Conservation (phyloP, 1,284 basidiomycete species). For the Pseudozyma hubeiensis region DNA sequence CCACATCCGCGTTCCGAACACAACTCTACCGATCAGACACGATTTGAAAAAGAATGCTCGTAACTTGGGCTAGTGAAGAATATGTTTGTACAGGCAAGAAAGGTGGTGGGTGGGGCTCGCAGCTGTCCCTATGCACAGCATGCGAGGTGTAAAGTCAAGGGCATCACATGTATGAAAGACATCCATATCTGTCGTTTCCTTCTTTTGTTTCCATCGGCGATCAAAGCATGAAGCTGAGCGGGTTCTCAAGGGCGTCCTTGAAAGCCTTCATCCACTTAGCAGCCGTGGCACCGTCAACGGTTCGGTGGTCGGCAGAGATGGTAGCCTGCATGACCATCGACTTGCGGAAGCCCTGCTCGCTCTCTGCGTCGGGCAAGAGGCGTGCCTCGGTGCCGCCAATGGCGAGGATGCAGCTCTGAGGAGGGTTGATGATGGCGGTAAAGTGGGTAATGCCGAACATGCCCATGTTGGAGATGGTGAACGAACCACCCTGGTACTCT, state of each 20-base stretch:
- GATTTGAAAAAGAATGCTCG: conserved; percentile 11
- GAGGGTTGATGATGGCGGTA: conserved; percentile 99
- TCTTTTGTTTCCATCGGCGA: not conserved
- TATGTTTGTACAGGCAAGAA: conserved; percentile 16
- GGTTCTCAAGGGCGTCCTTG: conserved; percentile 97
- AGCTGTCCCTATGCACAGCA: too few species aligned
- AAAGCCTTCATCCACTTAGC: conserved; percentile 79
- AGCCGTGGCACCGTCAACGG: conserved; percentile 73
- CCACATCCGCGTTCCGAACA: too few species aligned
- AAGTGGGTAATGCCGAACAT: conserved; percentile 94
- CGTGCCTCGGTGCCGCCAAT: conserved; percentile 88
- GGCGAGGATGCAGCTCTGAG: conserved; percentile 97
- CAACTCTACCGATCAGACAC: not conserved
- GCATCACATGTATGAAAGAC: too few species aligned
- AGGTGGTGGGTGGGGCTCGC: not conserved
- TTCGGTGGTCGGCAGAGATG: conserved; percentile 90
- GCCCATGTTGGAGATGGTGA: conserved; percentile 99
- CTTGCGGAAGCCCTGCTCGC: conserved; percentile 77
- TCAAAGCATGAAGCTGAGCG: conserved; percentile 72
- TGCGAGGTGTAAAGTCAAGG: too few species aligned
- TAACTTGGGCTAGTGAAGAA: conserved; percentile 12
- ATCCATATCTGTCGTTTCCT: too few species aligned
- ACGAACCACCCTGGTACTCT: conserved; percentile 97
- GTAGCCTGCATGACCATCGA: conserved; percentile 95
- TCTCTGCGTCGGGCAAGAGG: conserved; percentile 84